These are phyloP conservation scores for Thraustochytrium sp. DNA, from an alignment of 352 stramenopile species.

Conservation along the genomic window DNA sequence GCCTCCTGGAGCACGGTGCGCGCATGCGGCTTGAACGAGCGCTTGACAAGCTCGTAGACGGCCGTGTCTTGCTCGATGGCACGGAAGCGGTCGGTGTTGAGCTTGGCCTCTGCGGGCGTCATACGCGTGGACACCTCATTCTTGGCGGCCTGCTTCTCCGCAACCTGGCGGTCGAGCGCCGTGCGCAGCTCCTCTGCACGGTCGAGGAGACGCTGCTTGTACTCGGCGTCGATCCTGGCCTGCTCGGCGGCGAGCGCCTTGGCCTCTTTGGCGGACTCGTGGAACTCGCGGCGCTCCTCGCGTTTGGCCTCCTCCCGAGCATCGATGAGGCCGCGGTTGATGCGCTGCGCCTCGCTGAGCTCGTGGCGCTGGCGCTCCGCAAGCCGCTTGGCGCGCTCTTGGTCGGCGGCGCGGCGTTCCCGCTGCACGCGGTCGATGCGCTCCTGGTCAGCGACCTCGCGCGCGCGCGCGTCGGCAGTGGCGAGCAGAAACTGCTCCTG, in stretches of 20 bases:
- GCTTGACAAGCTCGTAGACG: background rate
- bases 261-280: background rate
- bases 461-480: background rate
- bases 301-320: background rate
- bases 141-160: background rate
- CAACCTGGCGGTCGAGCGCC: constrained; percentile 17
- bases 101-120: background rate
- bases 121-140: background rate
- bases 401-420: background rate
- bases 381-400: background rate
- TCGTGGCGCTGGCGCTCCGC: background rate
- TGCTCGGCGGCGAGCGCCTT: background rate
- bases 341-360: background rate
- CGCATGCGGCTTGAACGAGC: background rate
- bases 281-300: background rate
- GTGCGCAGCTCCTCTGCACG: constrained; percentile 6
- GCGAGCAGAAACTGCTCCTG: constrained; percentile 1
- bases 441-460: background rate
- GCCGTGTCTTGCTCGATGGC: background rate
- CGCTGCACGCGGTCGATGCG: background rate
- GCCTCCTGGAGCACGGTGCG: background rate
- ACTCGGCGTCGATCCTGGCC: background rate
- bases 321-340: background rate
- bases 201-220: background rate
- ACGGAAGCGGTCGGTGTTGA: constrained; percentile 11